Evolutionary conservation across 1,284 basidiomycete species (phyloP), one percentile per base, ranked within the genome.

Genomic region (Apiotrichum gracile): DNA sequence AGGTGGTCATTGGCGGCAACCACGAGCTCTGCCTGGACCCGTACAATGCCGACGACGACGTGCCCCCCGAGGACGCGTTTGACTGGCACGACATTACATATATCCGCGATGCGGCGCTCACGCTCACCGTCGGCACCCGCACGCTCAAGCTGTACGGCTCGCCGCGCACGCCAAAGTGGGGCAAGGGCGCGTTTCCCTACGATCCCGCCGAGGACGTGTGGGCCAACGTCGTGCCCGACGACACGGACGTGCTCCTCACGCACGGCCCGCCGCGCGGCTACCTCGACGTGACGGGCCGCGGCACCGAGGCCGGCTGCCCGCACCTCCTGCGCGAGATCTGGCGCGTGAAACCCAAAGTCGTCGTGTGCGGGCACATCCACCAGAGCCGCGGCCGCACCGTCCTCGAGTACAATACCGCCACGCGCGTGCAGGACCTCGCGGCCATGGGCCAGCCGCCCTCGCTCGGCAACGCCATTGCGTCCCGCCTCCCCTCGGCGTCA

Each of bases 11-110:
- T 19, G 43, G 16, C 3, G 50, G 50, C 27, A 52, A 52, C 22
- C 50, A 52, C 50, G 50, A 52, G 38, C 19, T 27, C 38, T 22
- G 39, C 2, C 50, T 52, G 7, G 50, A 52, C 29, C 19, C 21
- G 4, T 7, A 27, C 3, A 38, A 17, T 16, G 35, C 26, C 9
- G 43, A 24, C 4, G 17, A 24, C 24, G n/a, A 26, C 21, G 29
- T 12, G 9, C 13, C 29, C 12, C 26, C 29, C 4, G 35, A 27
- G 5, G 49, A 49, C n/a, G 52, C 51, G 42, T 34, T 51, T 7
- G 22, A 46, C 43, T 51, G 50, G 50, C 35, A 40, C 43, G 50
- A 40, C 21, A 24, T 51, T 3, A 35, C 25, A 13, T 46, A 51
- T 22, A 37, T 51, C 27, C 13, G 17, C 9, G 33, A 33, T 37